A percentile compares a stretch with the other conserved stretches of the same genome.
phyloP scores from a whole-genome alignment of 768 basidiomycete species.

The Panellus pusillus region DNA sequence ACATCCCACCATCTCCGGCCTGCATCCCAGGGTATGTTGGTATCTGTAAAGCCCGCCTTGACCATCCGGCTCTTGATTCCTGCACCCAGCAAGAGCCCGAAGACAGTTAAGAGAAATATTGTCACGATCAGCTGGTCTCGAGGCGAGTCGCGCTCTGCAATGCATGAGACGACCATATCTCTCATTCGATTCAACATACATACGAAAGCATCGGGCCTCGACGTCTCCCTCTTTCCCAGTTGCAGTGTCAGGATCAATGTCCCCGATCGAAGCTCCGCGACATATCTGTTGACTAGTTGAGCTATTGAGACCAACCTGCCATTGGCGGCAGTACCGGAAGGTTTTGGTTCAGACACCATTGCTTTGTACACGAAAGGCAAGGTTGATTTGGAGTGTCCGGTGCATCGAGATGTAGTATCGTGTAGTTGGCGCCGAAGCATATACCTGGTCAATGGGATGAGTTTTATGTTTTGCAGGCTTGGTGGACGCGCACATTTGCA shows the following conservation, averaged over 20 bases:
- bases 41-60: slow-evolving; percentile 65
- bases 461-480: slow-evolving; percentile 1
- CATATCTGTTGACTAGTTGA: slow-evolving; percentile 48
- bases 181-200: slow-evolving; percentile 43
- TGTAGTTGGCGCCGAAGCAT: slow-evolving; percentile 85
- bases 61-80: slow-evolving; percentile 82
- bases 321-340: slow-evolving; percentile 35
- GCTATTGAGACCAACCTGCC: too few species aligned
- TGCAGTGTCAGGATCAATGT: slow-evolving; percentile 88
- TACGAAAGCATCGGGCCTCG: slow-evolving; percentile 94
- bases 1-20: slow-evolving; percentile 87
- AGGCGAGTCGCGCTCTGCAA: slow-evolving; percentile 89
- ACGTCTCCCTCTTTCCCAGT: slow-evolving; percentile 96
- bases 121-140: slow-evolving; percentile 92
- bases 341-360: slow-evolving; percentile 94
- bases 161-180: slow-evolving; percentile 7
- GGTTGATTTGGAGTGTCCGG: slow-evolving; percentile 88
- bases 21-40: slow-evolving; percentile 60
- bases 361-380: slow-evolving; percentile 90
- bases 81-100: slow-evolving; percentile 81
- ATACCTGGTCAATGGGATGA: slow-evolving; percentile 58
- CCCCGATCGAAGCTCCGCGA: slow-evolving; percentile 76
- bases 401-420: slow-evolving; percentile 76
- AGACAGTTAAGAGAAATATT: slow-evolving; percentile 83
- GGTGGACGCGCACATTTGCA: slow-evolving; percentile 69